Percentiles rank a stretch among this genome's conserved stretches.
phyloP scores from a whole-genome alignment of 2,329 filamentous ascomycete genomes.

The Verticillium zaregamsianum region DNA sequence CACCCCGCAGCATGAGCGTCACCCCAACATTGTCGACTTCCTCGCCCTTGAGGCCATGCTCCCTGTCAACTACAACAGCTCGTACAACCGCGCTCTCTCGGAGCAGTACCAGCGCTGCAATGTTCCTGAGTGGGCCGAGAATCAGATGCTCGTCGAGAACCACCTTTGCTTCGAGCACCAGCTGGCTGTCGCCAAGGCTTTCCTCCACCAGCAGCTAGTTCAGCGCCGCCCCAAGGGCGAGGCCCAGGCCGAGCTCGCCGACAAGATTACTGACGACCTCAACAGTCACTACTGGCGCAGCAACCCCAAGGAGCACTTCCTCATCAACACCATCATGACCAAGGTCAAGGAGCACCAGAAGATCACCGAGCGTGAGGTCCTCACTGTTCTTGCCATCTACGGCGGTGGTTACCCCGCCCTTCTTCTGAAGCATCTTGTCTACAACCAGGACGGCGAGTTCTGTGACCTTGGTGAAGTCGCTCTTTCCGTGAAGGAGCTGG shows the following conservation, averaged over 20 bases:
- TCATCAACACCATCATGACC: background rate
- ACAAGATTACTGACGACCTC: conserved; percentile 7
- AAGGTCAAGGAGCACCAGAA: conserved; percentile 4
- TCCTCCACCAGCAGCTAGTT: conserved; percentile 1
- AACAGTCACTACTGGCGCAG: conserved; percentile 9
- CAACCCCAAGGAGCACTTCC: background rate
- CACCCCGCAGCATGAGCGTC: conserved; percentile 7
- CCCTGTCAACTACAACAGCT: conserved; percentile 8
- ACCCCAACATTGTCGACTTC: conserved; percentile 10
- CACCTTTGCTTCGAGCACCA: conserved; percentile 10
- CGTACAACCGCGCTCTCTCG: conserved; percentile 11
- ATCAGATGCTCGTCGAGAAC: conserved; percentile 8
- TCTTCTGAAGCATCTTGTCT: background rate
- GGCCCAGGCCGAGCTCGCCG: background rate
- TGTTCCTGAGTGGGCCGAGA: conserved; percentile 5
- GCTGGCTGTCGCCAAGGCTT: conserved; percentile 1
- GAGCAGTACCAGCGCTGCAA: conserved; percentile 8
- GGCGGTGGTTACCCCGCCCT: background rate
- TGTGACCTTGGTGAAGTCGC: background rate
- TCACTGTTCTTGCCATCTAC: conserved; percentile 7
- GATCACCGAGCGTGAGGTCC: conserved; percentile 9
- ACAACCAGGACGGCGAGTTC: background rate
- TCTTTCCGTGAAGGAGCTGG: background rate
- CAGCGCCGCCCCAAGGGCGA: conserved; percentile 2
- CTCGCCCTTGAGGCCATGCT: conserved; percentile 11